Percentiles rank a stretch among this genome's conserved stretches.
Conservation (phyloP, 257 asterid genomes). For the Coffea canephora region DNA sequence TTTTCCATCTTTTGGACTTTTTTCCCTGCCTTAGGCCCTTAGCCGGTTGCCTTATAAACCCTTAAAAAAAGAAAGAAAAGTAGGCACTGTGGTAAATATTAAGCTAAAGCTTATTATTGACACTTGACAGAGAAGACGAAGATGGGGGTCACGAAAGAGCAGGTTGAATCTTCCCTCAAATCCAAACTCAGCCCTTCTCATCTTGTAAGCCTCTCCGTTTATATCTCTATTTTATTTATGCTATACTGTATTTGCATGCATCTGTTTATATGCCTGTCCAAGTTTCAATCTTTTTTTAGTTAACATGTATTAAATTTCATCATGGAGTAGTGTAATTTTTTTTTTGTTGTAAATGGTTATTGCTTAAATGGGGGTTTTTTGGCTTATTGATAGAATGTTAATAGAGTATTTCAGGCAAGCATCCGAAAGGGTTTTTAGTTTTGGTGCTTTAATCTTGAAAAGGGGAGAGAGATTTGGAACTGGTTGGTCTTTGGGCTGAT, state of each 20-base stretch:
- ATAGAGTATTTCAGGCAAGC: neutral
- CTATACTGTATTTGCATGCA: neutral
- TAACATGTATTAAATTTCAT: neutral
- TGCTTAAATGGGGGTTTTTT: neutral
- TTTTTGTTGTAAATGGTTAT: neutral
- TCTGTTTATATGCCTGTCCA: neutral
- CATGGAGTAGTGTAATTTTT: neutral
- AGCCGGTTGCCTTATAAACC: too few relatives aligned
- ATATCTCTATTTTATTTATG: too few relatives aligned
- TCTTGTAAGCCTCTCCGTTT: slow-evolving; percentile 42
- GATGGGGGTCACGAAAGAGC: slow-evolving; percentile 80
- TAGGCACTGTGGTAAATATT: too few relatives aligned
- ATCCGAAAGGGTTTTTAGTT: neutral
- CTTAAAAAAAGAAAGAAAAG: too few relatives aligned
- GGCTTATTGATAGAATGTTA: neutral
- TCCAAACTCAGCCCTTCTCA: slow-evolving; percentile 66
- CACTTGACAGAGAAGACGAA: slow-evolving; percentile 8
- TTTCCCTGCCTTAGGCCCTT: too few relatives aligned
- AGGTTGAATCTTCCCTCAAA: slow-evolving; percentile 59
- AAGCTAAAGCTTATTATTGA: too few relatives aligned
- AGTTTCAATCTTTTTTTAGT: neutral
- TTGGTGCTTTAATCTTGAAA: neutral
- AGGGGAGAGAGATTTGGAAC: neutral
- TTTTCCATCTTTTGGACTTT: too few relatives aligned
- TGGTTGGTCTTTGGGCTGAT: neutral